Evolutionary conservation across 2,329 filamentous ascomycete species (phyloP).

Genomic region (Talaromyces sp.): DNA sequence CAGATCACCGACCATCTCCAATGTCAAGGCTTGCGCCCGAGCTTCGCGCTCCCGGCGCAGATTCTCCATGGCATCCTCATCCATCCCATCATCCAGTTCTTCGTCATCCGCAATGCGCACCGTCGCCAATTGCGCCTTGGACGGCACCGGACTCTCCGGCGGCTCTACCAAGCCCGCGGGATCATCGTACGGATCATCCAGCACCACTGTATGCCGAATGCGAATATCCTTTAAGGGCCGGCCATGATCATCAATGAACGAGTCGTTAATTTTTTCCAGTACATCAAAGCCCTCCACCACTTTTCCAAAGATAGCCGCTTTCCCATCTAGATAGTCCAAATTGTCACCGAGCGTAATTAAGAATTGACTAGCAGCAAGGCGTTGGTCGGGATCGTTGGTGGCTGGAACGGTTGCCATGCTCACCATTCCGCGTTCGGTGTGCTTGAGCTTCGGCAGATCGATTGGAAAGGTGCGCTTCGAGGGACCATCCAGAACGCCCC

Average conservation of each 20-base stretch:
- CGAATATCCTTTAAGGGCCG: constrained; percentile 91
- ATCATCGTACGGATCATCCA: constrained; percentile 91
- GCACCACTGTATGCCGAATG: constrained; percentile 85
- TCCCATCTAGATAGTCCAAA: constrained; percentile 87
- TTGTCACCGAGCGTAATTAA: constrained; percentile 88
- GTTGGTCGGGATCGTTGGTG: constrained; percentile 74
- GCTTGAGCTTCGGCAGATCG: constrained; percentile 85
- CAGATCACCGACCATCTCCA: constrained; percentile 97
- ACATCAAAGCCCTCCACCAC: constrained; percentile 96
- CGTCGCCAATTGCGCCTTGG: constrained; percentile 83
- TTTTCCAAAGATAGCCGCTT: constrained; percentile 91
- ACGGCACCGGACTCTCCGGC: constrained; percentile 76
- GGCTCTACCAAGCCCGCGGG: constrained; percentile 76
- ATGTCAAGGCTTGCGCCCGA: constrained; percentile 86
- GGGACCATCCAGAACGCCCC: constrained; percentile 75
- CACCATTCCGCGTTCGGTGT: constrained; percentile 85
- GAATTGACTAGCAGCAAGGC: constrained; percentile 88
- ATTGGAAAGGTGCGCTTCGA: constrained; percentile 77
- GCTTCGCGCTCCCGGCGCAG: constrained; percentile 85
- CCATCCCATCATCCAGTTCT: constrained; percentile 73
- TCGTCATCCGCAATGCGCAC: constrained; percentile 91
- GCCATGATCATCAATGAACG: constrained; percentile 83
- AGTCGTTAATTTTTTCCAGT: constrained; percentile 87
- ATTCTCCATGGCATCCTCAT: constrained; percentile 79
- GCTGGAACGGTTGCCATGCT: constrained; percentile 94